Conservation (phyloP, 106 monocot species). For the Platanthera zijinensis region DNA sequence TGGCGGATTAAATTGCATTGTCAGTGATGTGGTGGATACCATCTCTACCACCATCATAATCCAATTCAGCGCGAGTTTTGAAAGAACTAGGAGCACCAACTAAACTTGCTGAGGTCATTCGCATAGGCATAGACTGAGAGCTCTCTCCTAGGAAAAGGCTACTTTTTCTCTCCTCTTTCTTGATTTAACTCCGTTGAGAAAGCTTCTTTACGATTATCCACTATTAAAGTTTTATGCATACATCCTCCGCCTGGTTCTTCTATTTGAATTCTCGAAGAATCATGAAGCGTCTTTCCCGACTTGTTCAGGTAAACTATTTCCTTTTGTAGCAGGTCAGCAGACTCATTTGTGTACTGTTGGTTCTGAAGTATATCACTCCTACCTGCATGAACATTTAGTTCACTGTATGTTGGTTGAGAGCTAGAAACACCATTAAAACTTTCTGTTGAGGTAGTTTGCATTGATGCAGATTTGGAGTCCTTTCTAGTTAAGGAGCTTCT, state of each 20-base stretch:
- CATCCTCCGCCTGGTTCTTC: not conserved
- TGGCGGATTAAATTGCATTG: constrained; percentile 12
- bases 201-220: constrained; percentile 5
- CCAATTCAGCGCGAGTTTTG: not conserved
- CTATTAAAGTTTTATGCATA: not conserved
- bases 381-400: constrained; percentile 1
- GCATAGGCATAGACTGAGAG: not conserved
- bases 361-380: not conserved
- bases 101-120: constrained; percentile 2
- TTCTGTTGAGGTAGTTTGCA: not conserved
- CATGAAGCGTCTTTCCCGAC: not conserved
- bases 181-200: not conserved
- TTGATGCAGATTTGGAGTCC: constrained; percentile 4
- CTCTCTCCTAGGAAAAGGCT: constrained; percentile 3
- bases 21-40: not conserved
- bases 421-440: not conserved
- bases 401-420: not conserved
- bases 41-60: not conserved
- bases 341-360: constrained; percentile 5
- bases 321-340: constrained; percentile 5
- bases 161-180: constrained; percentile 6
- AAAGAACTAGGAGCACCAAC: not conserved
- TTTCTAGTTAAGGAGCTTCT: not conserved
- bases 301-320: constrained; percentile 3
- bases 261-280: not conserved